These are phyloP conservation scores for Suillus cothurnatus DNA, from an alignment of 768 basidiomycete genomes.

Conservation along the genomic window DNA sequence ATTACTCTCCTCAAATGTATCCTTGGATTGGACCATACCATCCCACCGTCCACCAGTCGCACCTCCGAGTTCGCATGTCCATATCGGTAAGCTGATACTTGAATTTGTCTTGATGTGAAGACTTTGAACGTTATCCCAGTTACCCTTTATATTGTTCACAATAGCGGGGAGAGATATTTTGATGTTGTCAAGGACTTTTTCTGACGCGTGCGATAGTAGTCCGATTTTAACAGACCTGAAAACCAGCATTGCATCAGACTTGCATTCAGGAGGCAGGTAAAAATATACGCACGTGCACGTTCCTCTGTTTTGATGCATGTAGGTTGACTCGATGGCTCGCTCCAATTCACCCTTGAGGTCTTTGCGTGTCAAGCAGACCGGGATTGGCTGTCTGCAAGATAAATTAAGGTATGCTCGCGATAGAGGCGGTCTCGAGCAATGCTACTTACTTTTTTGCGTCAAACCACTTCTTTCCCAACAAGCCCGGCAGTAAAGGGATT, in stretches of 20 bases:
- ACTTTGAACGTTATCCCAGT: constrained; percentile 91
- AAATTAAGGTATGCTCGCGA: constrained; percentile 8
- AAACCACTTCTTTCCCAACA: constrained; percentile 91
- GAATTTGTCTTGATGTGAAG: constrained; percentile 89
- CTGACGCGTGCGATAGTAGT: constrained; percentile 66
- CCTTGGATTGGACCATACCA: constrained; percentile 24
- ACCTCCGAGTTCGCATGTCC: constrained; percentile 75
- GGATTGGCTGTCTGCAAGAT: constrained; percentile 81
- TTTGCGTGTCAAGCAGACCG: constrained; percentile 86
- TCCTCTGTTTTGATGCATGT: constrained; percentile 93
- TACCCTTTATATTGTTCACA: constrained; percentile 67
- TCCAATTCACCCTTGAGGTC: constrained; percentile 93
- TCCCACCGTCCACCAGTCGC: constrained; percentile 35
- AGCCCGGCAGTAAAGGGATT: constrained; percentile 80
- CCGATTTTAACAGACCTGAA: constrained; percentile 83
- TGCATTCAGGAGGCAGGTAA: neutral
- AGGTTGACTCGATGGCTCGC: constrained; percentile 90
- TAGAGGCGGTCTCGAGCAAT: constrained; percentile 6
- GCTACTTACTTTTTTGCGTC: constrained; percentile 96
- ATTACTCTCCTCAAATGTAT: constrained; percentile 5
- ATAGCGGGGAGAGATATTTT: constrained; percentile 76
- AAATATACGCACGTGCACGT: constrained; percentile 77
- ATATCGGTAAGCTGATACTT: constrained; percentile 87
- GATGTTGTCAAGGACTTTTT: constrained; percentile 80
- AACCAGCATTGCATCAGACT: neutral